Base-by-base conservation (phyloP, 2,329 filamentous ascomycete species). In the Diplocarpon mali region DNA sequence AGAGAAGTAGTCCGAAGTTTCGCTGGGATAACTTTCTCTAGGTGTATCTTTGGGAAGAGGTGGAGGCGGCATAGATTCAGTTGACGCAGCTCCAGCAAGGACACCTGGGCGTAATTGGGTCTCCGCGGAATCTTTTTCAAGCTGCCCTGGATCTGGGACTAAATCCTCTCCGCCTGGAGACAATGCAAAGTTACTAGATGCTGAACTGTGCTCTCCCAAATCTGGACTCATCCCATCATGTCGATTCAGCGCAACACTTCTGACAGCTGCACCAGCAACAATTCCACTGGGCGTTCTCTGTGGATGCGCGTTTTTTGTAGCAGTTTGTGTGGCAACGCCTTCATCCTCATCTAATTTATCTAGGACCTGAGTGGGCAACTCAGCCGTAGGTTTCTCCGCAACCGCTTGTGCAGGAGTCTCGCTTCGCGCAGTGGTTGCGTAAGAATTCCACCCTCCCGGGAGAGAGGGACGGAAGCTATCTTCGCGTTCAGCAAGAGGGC, bases 41-140 rank as follows among this genome's bases (percentile, higher is more conserved):
- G 53, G 57, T 8, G 60, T 61, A 45, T 73, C 68, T 46, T 72
- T 72, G 2, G 62, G 61, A 20, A 67, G 66, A 13, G 70, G 69
- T 6, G 73, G 69, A 2, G 65, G 61, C 34, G 57, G 59, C 36
- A 59, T 67, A 0, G 63, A 61, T 14, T 61, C 31, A 47, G 54
- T n/a, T 55, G 49, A 42, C 55, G 61, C 11, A 60, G 63, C 27
- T 57, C 59, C 35, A 58, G 61, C 27, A 24, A 51, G 38, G 32
- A 35, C 35, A 43, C 54, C 51, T 32, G 58, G 51, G 20, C 47
- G 54, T 9, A 53, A 29, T 51, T 57, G 55, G 10, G 40, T 53
- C 38, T 55, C 55, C 2, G 44, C 32, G 14, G 52, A 47, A 10
- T 46, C 53, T 34, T 51, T 49, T 31, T 56, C 50, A 3, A 52